Conservation (phyloP, 139 green algal genomes). For the Chlamydomonas sp. region DNA sequence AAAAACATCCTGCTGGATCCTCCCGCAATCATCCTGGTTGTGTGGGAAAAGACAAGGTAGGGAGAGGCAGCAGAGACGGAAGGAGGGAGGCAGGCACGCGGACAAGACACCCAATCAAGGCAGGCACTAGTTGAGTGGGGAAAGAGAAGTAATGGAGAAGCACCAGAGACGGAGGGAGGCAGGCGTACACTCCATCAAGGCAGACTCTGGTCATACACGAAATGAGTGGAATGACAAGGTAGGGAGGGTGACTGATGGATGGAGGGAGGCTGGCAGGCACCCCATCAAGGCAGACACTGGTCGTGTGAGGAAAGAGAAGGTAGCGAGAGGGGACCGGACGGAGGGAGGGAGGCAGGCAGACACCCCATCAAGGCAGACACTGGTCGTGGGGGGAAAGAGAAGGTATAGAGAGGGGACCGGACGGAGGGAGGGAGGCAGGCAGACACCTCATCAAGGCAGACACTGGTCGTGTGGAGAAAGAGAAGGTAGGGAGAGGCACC, state of each 20-base stretch:
- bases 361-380: too few relatives aligned
- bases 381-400: not conserved
- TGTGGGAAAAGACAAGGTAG: not conserved
- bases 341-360: not conserved
- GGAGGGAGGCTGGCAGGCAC: too few relatives aligned
- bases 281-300: too few relatives aligned
- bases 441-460: too few relatives aligned
- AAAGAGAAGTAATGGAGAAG: not conserved
- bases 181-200: too few relatives aligned
- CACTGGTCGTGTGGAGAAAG: not conserved
- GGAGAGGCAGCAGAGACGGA: not conserved
- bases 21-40: too few relatives aligned
- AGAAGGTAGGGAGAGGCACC: not conserved
- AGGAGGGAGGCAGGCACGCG: not conserved
- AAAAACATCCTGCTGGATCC: too few relatives aligned
- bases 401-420: not conserved
- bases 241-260: not conserved
- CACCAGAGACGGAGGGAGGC: not conserved
- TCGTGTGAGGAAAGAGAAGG: too few relatives aligned
- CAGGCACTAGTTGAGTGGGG: too few relatives aligned
- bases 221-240: too few relatives aligned
- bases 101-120: too few relatives aligned
- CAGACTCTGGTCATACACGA: too few relatives aligned
- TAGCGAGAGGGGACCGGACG: not conserved
- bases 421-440: not conserved